Percentiles rank a stretch among this genome's conserved stretches.
phyloP scores from a whole-genome alignment of 2,329 filamentous ascomycete species.

The Aureobasidium musti region DNA sequence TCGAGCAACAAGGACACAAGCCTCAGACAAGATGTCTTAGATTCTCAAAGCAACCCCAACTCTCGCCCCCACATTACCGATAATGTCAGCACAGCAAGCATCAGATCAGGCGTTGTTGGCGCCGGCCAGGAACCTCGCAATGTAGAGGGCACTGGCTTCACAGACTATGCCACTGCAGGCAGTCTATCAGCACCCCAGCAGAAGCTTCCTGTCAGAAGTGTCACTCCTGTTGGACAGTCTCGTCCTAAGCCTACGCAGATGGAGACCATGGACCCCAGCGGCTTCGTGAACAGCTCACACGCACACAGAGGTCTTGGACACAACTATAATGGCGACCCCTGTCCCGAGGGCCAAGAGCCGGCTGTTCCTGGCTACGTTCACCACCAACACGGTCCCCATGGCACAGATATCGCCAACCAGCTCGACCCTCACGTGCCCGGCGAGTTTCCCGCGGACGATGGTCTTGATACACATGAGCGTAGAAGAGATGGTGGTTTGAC shows the following conservation, averaged over 20 bases:
- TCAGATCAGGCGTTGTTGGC: constrained; percentile 47
- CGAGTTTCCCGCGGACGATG: constrained; percentile 37
- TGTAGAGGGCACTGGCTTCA: constrained; percentile 9
- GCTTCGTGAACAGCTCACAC: constrained; percentile 16
- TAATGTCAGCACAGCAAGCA: constrained; percentile 41
- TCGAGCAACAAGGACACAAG: background rate
- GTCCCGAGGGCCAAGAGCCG: constrained; percentile 29
- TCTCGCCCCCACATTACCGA: constrained; percentile 30
- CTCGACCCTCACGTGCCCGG: constrained; percentile 44
- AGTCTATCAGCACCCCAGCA: constrained; percentile 23
- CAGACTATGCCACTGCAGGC: constrained; percentile 27
- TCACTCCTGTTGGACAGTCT: background rate
- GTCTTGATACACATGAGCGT: constrained; percentile 32
- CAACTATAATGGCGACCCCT: constrained; percentile 36
- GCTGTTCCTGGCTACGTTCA: constrained; percentile 18
- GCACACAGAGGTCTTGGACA: constrained; percentile 36
- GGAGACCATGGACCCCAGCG: constrained; percentile 22
- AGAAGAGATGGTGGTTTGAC: constrained; percentile 8
- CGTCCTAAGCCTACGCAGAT: background rate
- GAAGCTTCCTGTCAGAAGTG: constrained; percentile 20
- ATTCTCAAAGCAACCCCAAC: constrained; percentile 33
- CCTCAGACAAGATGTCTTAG: constrained; percentile 28
- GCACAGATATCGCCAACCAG: constrained; percentile 38
- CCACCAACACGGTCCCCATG: constrained; percentile 39
- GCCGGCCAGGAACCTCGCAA: constrained; percentile 19